Conservation (phyloP, 1,284 basidiomycete genomes). For the Fomitopsis betulina region DNA sequence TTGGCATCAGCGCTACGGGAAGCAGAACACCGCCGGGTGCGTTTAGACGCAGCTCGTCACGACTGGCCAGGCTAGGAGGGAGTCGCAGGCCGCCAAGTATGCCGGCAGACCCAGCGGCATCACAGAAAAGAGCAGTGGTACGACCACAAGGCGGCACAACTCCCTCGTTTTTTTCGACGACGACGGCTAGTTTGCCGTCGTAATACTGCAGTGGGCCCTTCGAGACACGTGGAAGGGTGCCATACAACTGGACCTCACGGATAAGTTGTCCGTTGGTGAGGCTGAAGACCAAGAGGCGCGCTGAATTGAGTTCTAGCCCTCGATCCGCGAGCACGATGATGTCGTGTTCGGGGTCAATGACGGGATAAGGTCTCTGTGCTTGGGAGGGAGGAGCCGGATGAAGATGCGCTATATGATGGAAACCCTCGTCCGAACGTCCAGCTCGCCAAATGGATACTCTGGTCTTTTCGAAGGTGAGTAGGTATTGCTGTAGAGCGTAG, state of each 20-base stretch:
- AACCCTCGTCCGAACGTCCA: too few species aligned
- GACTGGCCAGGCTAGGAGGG: background rate
- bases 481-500: too few species aligned
- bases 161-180: background rate
- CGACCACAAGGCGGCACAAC: background rate
- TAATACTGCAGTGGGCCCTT: background rate
- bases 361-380: background rate
- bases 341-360: background rate
- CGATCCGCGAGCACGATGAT: background rate
- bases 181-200: background rate
- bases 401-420: too few species aligned
- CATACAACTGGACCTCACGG: background rate
- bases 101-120: background rate
- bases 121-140: background rate
- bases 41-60: background rate
- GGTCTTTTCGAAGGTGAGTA: too few species aligned
- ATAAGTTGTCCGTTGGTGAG: background rate
- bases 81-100: background rate
- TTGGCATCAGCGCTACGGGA: background rate
- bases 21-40: background rate
- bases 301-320: too few species aligned
- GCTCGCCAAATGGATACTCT: too few species aligned
- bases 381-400: too few species aligned
- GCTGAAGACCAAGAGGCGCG: background rate
- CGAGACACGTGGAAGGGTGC: background rate